Percentiles rank a stretch among this genome's conserved stretches.
Evolutionary conservation across 495 filamentous ascomycete genomes (phyloP).

Genomic region (Tuber melanosporum): DNA sequence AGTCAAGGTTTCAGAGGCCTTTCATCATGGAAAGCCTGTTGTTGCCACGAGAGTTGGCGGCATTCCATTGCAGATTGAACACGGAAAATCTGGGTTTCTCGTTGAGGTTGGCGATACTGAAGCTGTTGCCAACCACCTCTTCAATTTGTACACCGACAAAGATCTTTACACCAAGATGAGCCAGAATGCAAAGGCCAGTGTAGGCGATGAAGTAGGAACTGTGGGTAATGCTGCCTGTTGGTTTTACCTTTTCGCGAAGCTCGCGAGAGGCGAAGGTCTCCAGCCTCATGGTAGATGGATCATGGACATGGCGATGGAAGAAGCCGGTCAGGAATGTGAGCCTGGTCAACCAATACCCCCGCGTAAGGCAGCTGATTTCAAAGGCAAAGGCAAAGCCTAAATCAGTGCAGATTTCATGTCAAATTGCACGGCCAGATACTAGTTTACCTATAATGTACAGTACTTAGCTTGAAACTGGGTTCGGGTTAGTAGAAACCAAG

Average conservation of each 20-base stretch:
- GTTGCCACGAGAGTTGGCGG: constrained; percentile 74
- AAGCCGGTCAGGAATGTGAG: constrained; percentile 54
- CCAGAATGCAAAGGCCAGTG: constrained; percentile 56
- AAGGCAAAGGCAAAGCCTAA: background rate
- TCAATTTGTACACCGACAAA: constrained; percentile 62
- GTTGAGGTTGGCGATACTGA: constrained; percentile 67
- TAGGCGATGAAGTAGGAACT: constrained; percentile 77
- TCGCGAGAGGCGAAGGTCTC: constrained; percentile 50
- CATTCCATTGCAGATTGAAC: constrained; percentile 71
- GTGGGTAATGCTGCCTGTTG: constrained; percentile 72
- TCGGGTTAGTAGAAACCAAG: too few species aligned
- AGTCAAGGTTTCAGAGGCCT: constrained; percentile 83
- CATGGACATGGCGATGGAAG: constrained; percentile 68
- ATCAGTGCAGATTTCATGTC: background rate
- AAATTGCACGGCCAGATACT: too few species aligned
- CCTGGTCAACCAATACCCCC: constrained; percentile 57
- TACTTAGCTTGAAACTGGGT: too few species aligned
- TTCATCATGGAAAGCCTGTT: constrained; percentile 76
- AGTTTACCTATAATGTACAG: too few species aligned
- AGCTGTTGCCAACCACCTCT: constrained; percentile 63
- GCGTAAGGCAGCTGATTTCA: constrained; percentile 23
- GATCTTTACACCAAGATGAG: constrained; percentile 61
- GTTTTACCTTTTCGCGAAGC: constrained; percentile 66
- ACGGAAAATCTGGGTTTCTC: constrained; percentile 69
- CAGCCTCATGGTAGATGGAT: constrained; percentile 59